Conservation (phyloP, 106 monocot species). For the Hemerocallis citrina region DNA sequence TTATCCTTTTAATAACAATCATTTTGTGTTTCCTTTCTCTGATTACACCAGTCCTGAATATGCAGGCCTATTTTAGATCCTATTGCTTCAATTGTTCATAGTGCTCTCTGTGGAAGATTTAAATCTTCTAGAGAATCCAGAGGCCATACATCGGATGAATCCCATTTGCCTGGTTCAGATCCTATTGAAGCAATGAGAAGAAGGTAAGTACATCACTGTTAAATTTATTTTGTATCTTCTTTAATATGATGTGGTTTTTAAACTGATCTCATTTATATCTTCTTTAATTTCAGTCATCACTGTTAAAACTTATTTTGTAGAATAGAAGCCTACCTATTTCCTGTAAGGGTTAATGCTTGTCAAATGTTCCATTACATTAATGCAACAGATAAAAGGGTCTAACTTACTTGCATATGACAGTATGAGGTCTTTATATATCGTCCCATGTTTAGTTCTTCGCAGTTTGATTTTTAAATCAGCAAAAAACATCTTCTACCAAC, state of each 20-base stretch:
- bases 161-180: conserved; percentile 90
- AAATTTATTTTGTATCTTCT: conserved; percentile 1
- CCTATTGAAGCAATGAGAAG: conserved; percentile 82
- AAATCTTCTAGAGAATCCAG: conserved; percentile 32
- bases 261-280: neutral
- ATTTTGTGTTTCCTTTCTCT: neutral
- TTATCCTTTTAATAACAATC: neutral
- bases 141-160: conserved; percentile 27
- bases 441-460: too few species aligned
- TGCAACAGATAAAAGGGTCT: too few species aligned
- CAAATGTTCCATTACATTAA: too few species aligned
- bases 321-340: too few species aligned
- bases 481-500: too few species aligned
- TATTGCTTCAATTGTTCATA: conserved; percentile 69
- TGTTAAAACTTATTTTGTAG: too few species aligned
- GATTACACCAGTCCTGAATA: conserved; percentile 4
- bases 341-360: too few species aligned
- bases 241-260: neutral
- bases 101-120: conserved; percentile 63
- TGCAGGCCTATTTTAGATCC: conserved; percentile 79
- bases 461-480: too few species aligned
- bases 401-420: too few species aligned
- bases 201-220: too few species aligned
- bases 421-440: too few species aligned
- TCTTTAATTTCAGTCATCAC: neutral